Conservation (phyloP, 768 basidiomycete genomes). For the Tylopilus subfusipes region DNA sequence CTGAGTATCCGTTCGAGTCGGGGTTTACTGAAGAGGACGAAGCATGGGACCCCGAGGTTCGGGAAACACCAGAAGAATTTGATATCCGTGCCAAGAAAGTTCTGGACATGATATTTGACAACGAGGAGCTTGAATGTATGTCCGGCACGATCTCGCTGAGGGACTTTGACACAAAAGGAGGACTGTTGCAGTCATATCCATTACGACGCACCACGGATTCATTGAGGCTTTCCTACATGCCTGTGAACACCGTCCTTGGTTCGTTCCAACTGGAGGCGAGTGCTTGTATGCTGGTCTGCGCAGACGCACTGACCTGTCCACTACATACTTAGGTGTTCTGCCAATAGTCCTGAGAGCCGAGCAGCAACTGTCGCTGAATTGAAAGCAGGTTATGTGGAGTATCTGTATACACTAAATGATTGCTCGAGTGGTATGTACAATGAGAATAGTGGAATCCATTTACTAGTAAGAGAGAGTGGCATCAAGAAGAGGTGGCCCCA, state of each 20-base stretch:
- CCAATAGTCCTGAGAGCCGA: constrained; percentile 23
- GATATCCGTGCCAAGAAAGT: constrained; percentile 47
- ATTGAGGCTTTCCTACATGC: constrained; percentile 53
- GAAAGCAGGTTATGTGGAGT: background rate
- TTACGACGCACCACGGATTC: constrained; percentile 64
- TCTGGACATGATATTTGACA: constrained; percentile 53
- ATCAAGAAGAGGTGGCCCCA: background rate
- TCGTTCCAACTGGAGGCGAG: constrained; percentile 63
- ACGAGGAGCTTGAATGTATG: constrained; percentile 47
- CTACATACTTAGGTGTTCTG: constrained; percentile 30
- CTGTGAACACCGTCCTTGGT: constrained; percentile 42
- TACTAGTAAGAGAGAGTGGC: background rate
- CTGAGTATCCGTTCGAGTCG: constrained; percentile 51
- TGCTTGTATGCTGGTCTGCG: background rate
- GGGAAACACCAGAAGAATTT: constrained; percentile 51
- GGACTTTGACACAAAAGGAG: background rate
- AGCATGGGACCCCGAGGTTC: constrained; percentile 50
- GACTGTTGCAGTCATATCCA: constrained; percentile 50
- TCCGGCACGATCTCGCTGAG: constrained; percentile 1
- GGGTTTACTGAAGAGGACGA: constrained; percentile 62
- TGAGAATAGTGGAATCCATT: background rate
- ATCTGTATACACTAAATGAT: background rate
- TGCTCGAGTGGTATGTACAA: background rate
- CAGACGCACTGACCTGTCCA: background rate
- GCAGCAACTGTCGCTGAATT: constrained; percentile 5